phyloP scores from a whole-genome alignment of 1,139 yeast genomes.

The Yamadazyma friedrichii region DNA sequence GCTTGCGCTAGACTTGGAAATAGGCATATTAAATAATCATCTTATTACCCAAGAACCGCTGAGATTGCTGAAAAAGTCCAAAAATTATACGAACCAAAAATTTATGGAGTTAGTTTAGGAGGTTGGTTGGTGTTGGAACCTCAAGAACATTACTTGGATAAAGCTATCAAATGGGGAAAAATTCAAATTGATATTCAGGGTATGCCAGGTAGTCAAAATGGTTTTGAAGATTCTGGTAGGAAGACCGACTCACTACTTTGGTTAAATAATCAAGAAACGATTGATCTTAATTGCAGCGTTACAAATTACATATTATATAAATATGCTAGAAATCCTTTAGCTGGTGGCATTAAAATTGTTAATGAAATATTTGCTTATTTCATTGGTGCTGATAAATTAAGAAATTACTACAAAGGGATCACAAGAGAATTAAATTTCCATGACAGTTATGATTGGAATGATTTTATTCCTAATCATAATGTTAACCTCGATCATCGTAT shows the following conservation, averaged over 20 bases:
- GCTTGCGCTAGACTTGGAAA: background rate
- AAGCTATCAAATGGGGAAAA: conserved; percentile 24
- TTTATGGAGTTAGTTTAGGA: conserved; percentile 25
- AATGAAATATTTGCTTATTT: conserved; percentile 24
- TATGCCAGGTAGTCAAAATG: conserved; percentile 30
- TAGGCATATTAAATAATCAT: background rate
- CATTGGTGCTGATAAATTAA: conserved; percentile 16
- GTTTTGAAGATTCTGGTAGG: conserved; percentile 27
- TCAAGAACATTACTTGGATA: conserved; percentile 23
- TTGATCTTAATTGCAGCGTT: conserved; percentile 20
- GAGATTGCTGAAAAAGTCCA: background rate
- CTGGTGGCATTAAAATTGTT: conserved; percentile 22
- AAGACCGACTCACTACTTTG: conserved; percentile 14
- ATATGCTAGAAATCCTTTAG: conserved; percentile 18
- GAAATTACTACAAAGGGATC: conserved; percentile 16
- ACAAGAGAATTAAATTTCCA: conserved; percentile 18
- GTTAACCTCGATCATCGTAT: conserved; percentile 24
- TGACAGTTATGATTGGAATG: conserved; percentile 25
- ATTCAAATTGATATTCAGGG: conserved; percentile 27
- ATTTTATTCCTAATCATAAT: conserved; percentile 12
- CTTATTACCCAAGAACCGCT: background rate
- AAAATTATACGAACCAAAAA: conserved; percentile 11
- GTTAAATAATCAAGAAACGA: conserved; percentile 20
- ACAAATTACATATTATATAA: conserved; percentile 20
- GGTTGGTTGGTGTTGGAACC: conserved; percentile 32